Evolutionary conservation across 805 yeast species (phyloP).

Genomic region (Nakazawaea ernobii): DNA sequence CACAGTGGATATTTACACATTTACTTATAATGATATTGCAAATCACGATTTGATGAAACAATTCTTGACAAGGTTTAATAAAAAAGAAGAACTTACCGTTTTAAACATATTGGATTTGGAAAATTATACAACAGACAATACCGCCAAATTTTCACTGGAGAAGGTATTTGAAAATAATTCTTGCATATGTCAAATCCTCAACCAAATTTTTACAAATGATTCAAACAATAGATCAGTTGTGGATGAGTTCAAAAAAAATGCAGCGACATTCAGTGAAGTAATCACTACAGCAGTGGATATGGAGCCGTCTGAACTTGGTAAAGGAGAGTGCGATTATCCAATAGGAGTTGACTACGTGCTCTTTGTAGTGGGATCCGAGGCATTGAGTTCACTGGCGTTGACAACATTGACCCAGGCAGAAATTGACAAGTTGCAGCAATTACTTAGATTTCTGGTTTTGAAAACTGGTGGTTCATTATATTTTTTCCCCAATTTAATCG

Average conservation of each 20-base stretch:
- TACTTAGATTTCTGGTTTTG: constrained; percentile 3
- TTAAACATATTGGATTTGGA: constrained; percentile 3
- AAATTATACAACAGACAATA: background rate
- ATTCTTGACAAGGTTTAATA: background rate
- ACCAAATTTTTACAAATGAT: background rate
- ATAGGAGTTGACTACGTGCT: constrained; percentile 6
- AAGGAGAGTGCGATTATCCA: constrained; percentile 3
- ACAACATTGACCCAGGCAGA: constrained; percentile 1
- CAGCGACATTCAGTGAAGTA: background rate
- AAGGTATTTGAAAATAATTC: background rate
- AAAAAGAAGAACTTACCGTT: background rate
- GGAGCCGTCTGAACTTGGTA: background rate
- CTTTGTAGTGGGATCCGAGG: constrained; percentile 1
- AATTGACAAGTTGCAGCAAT: constrained; percentile 7
- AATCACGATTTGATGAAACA: background rate
- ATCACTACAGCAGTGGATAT: background rate
- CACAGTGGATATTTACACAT: constrained; percentile 6
- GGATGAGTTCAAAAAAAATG: background rate
- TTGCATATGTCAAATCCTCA: background rate
- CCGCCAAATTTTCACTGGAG: background rate
- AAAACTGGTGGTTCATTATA: constrained; percentile 3
- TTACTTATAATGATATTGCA: background rate
- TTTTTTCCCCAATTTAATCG: background rate
- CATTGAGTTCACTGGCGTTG: background rate
- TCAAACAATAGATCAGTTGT: background rate